Conservation (phyloP, 2,329 filamentous ascomycete species). For the Paecilomyces variotii region DNA sequence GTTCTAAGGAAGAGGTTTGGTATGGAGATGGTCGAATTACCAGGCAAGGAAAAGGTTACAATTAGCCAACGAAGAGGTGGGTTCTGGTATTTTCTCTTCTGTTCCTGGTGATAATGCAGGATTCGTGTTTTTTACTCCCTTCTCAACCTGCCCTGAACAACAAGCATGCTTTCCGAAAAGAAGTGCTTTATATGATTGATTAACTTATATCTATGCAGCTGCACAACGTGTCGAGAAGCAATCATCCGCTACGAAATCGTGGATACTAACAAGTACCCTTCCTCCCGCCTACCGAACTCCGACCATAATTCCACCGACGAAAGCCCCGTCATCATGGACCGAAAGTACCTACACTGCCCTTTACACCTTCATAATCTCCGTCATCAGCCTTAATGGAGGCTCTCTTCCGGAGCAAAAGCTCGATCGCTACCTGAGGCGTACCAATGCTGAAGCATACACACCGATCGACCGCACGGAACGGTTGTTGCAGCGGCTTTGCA, state of each 20-base stretch:
- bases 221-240: constrained; percentile 39
- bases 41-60: constrained; percentile 70
- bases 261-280: constrained; percentile 68
- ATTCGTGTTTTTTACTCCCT: not conserved
- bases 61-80: constrained; percentile 69
- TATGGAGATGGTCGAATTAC: constrained; percentile 86
- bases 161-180: not conserved
- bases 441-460: constrained; percentile 68
- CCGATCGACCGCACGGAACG: constrained; percentile 68
- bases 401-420: constrained; percentile 74
- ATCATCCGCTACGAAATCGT: constrained; percentile 55
- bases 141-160: not conserved
- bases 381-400: constrained; percentile 65
- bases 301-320: constrained; percentile 60
- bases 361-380: constrained; percentile 68
- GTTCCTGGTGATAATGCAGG: constrained; percentile 1
- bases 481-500: constrained; percentile 64
- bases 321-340: constrained; percentile 54
- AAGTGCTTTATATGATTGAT: not conserved
- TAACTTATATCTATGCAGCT: constrained; percentile 25
- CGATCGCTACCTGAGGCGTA: constrained; percentile 62
- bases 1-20: constrained; percentile 68
- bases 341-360: constrained; percentile 77
- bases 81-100: constrained; percentile 10
- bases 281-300: constrained; percentile 60